Conservation (phyloP, 2,329 filamentous ascomycete genomes). For the Neoscytalidium dimidiatum region DNA sequence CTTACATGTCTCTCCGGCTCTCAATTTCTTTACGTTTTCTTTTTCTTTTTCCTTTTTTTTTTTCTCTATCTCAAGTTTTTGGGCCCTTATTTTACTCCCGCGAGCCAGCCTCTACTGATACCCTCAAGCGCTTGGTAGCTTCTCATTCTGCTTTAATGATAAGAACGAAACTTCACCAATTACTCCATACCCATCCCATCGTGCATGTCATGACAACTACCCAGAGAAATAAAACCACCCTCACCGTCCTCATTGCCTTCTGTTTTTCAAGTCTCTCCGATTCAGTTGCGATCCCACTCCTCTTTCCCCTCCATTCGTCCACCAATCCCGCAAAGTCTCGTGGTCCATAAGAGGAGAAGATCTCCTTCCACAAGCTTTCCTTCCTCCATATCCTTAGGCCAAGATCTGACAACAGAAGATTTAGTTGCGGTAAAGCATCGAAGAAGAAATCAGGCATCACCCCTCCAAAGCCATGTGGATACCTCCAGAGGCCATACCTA, state of each 20-base stretch:
- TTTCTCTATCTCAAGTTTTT: background rate
- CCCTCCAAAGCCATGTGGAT: slow-evolving; percentile 32
- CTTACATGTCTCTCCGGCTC: too few relatives aligned
- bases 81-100: too few relatives aligned
- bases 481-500: slow-evolving; percentile 34
- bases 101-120: background rate
- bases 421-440: slow-evolving; percentile 30
- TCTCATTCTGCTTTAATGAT: background rate
- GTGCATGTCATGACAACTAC: background rate
- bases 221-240: background rate
- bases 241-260: background rate
- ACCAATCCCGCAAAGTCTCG: slow-evolving; percentile 30
- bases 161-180: background rate
- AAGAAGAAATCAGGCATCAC: slow-evolving; percentile 34
- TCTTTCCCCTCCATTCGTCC: slow-evolving; percentile 24
- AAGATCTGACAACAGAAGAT: background rate
- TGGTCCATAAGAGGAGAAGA: slow-evolving; percentile 28
- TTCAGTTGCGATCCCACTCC: background rate
- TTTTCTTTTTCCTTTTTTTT: background rate
- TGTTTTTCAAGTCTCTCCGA: background rate
- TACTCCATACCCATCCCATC: background rate
- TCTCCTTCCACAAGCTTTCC: slow-evolving; percentile 27
- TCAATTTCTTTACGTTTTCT: too few relatives aligned
- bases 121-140: background rate
- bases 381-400: slow-evolving; percentile 25